These are phyloP conservation scores for Nicotiana sylvestris DNA, from an alignment of 257 asterid species.

Conservation along the genomic window DNA sequence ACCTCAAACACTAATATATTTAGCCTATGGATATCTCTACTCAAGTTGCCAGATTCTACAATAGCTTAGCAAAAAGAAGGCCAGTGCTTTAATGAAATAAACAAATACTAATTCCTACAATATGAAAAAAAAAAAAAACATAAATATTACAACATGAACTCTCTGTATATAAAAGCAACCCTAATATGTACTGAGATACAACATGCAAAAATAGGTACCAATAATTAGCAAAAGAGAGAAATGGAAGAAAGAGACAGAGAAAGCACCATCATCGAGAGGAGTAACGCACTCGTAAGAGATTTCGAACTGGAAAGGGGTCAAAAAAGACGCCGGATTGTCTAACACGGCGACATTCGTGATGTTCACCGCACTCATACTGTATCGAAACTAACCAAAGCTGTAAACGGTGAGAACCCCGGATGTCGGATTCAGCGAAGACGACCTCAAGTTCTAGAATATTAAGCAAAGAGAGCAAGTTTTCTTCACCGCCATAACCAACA, in stretches of 20 bases:
- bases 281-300: conserved; percentile 92
- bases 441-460: background rate
- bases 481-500: background rate
- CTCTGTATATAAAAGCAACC: background rate
- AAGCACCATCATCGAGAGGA: conserved; percentile 79
- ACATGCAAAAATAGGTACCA: background rate
- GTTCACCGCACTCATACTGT: conserved; percentile 85
- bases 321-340: conserved; percentile 91
- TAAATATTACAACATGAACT: too few species aligned
- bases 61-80: background rate
- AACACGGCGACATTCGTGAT: conserved; percentile 85
- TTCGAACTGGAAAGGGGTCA: conserved; percentile 86
- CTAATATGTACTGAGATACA: background rate
- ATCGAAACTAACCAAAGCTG: background rate
- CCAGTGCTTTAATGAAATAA: background rate
- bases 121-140: too few species aligned
- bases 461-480: conserved; percentile 9
- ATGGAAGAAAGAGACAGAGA: background rate
- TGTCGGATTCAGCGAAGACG: background rate
- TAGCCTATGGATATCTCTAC: background rate
- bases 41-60: background rate
- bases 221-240: background rate
- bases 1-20: background rate
- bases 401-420: background rate
- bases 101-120: background rate